Evolutionary conservation across 1,139 yeast species (phyloP).

Genomic region (Debaryomyces coudertii): DNA sequence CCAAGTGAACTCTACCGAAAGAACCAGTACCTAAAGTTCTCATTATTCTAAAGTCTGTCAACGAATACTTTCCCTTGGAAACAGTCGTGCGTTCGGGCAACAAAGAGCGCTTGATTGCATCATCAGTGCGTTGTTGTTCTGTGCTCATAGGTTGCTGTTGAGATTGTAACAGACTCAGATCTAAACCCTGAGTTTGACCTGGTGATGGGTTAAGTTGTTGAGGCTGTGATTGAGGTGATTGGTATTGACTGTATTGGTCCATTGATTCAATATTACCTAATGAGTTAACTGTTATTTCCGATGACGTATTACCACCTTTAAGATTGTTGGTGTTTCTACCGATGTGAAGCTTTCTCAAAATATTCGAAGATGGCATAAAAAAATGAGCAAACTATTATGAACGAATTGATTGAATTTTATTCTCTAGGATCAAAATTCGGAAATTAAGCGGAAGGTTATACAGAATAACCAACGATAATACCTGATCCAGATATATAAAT

Average conservation of each 20-base stretch:
- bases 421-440: background rate
- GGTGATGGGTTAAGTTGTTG: slow-evolving; percentile 11
- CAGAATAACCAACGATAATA: background rate
- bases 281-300: slow-evolving; percentile 9
- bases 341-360: slow-evolving; percentile 26
- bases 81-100: slow-evolving; percentile 39
- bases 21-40: slow-evolving; percentile 65
- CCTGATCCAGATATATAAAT: background rate
- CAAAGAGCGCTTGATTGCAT: slow-evolving; percentile 35
- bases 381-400: background rate
- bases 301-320: slow-evolving; percentile 6
- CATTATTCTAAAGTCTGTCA: slow-evolving; percentile 55
- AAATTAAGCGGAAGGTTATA: background rate
- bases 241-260: slow-evolving; percentile 11
- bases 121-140: slow-evolving; percentile 23
- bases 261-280: slow-evolving; percentile 13
- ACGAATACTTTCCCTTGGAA: slow-evolving; percentile 59
- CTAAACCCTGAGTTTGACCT: background rate
- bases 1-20: slow-evolving; percentile 64
- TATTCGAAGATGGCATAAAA: slow-evolving; percentile 23
- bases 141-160: slow-evolving; percentile 12
- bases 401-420: no score
- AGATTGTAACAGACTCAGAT: slow-evolving; percentile 7
- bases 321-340: slow-evolving; percentile 14
- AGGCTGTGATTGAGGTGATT: slow-evolving; percentile 13